Evolutionary conservation across 805 yeast species (phyloP).

Genomic region (Candida verbasci): DNA sequence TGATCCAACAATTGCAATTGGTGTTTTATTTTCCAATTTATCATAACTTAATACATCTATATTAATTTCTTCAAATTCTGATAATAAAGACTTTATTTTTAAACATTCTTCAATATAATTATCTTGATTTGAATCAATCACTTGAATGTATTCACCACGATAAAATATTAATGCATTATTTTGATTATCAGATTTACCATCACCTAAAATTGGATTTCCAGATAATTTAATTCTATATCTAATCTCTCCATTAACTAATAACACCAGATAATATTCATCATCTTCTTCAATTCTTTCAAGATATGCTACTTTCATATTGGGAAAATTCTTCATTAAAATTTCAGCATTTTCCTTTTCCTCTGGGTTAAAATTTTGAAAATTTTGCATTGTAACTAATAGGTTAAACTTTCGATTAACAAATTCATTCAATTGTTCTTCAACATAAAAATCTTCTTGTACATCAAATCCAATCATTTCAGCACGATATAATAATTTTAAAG

Average conservation of each 20-base stretch:
- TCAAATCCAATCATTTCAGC: slow-evolving; percentile 59
- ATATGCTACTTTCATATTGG: slow-evolving; percentile 55
- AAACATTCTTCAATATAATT: slow-evolving; percentile 92
- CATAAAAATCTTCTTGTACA: slow-evolving; percentile 7
- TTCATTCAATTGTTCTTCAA: slow-evolving; percentile 17
- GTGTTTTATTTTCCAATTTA: slow-evolving; percentile 29
- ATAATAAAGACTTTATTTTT: slow-evolving; percentile 79
- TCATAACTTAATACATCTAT: slow-evolving; percentile 49
- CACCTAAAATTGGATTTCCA: slow-evolving; percentile 94
- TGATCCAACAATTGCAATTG: slow-evolving; percentile 90
- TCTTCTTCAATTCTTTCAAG: slow-evolving; percentile 41
- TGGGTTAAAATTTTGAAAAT: slow-evolving; percentile 64
- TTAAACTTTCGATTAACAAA: slow-evolving; percentile 78
- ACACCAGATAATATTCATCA: slow-evolving; percentile 57
- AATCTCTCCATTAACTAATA: slow-evolving; percentile 33
- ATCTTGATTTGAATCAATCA: slow-evolving; percentile 94
- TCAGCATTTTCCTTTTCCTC: slow-evolving; percentile 53
- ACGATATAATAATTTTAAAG: slow-evolving; percentile 63
- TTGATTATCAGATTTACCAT: slow-evolving; percentile 95
- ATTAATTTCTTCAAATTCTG: slow-evolving; percentile 83
- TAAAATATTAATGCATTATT: slow-evolving; percentile 81
- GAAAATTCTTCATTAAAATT: slow-evolving; percentile 70
- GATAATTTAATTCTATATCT: slow-evolving; percentile 66
- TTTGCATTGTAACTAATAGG: slow-evolving; percentile 84
- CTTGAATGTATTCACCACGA: slow-evolving; percentile 93